phyloP scores from a whole-genome alignment of 257 asterid species.

The Scutellaria minor region DNA sequence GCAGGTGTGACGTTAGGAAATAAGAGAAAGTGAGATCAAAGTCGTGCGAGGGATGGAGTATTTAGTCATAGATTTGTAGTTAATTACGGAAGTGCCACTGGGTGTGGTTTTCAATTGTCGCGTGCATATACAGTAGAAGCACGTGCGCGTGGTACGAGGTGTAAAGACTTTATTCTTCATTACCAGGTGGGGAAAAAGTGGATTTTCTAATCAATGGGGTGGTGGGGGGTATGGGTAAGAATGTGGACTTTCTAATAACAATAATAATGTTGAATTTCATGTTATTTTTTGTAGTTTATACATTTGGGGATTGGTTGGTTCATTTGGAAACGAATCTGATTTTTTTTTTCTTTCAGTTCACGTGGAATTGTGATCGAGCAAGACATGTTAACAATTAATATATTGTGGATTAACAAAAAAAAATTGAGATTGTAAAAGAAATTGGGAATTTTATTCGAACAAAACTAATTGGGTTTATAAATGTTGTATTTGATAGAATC shows the following conservation, averaged over 20 bases:
- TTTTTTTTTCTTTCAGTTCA: neutral
- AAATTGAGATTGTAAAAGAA: too few relatives aligned
- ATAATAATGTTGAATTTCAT: slow-evolving; percentile 12
- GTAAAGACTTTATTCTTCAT: slow-evolving; percentile 18
- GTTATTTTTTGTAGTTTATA: slow-evolving; percentile 21
- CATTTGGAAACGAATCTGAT: slow-evolving; percentile 41
- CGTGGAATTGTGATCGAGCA: too few relatives aligned
- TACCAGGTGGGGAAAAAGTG: neutral
- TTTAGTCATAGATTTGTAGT: slow-evolving; percentile 30
- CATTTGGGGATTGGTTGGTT: slow-evolving; percentile 28
- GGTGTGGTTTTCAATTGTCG: neutral
- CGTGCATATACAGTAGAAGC: slow-evolving; percentile 40
- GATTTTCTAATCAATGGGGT: slow-evolving; percentile 1
- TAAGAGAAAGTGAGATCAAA: slow-evolving; percentile 15
- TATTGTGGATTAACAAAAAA: too few relatives aligned
- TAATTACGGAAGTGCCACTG: slow-evolving; percentile 35
- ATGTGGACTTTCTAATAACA: slow-evolving; percentile 4
- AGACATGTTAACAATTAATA: too few relatives aligned
- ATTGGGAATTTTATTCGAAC: too few relatives aligned
- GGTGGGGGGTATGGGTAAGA: neutral
- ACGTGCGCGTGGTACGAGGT: slow-evolving; percentile 44
- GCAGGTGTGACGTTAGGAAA: slow-evolving; percentile 30
- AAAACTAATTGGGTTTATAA: too few relatives aligned
- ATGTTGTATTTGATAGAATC: too few relatives aligned
- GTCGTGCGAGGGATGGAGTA: slow-evolving; percentile 4